Conservation (phyloP, 2,329 filamentous ascomycete species). For the Pseudogymnoascus sp. region DNA sequence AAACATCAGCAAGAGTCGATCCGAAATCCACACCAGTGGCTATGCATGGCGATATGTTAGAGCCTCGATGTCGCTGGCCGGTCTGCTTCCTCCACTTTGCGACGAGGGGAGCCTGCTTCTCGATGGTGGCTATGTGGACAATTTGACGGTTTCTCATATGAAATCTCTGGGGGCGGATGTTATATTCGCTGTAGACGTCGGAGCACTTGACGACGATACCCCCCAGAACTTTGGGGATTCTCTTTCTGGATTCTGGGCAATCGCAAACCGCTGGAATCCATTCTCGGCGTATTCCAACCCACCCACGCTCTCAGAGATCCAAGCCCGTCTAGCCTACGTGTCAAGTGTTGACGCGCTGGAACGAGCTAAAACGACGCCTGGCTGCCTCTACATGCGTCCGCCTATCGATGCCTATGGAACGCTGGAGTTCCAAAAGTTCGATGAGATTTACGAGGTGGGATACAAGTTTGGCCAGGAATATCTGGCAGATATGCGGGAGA, state of each 20-base stretch:
- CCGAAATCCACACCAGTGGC: conserved; percentile 88
- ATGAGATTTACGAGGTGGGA: conserved; percentile 88
- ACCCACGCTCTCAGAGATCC: conserved; percentile 90
- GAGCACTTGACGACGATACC: conserved; percentile 81
- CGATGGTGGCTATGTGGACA: conserved; percentile 95
- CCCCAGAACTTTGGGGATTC: conserved; percentile 92
- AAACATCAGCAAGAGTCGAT: conserved; percentile 89
- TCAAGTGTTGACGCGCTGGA: conserved; percentile 91
- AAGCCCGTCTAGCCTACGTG: conserved; percentile 89
- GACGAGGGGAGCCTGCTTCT: conserved; percentile 96
- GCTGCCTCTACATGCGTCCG: conserved; percentile 93
- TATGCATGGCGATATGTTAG: conserved; percentile 97
- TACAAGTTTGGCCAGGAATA: conserved; percentile 80
- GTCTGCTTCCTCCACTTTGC: conserved; percentile 84
- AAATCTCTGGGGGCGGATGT: conserved; percentile 85
- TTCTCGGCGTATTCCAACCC: conserved; percentile 85
- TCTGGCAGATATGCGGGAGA: conserved; percentile 64
- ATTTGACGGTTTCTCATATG: conserved; percentile 95
- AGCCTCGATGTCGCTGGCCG: conserved; percentile 93
- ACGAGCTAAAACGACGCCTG: conserved; percentile 80
- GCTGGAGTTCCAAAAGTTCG: conserved; percentile 93
- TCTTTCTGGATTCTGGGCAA: conserved; percentile 89
- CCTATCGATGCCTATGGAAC: conserved; percentile 92
- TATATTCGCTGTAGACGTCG: conserved; percentile 94
- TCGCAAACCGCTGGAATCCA: conserved; percentile 94